These are phyloP conservation scores for Astrothelium subdiscretum DNA, from an alignment of 495 filamentous ascomycete species.

Conservation along the genomic window DNA sequence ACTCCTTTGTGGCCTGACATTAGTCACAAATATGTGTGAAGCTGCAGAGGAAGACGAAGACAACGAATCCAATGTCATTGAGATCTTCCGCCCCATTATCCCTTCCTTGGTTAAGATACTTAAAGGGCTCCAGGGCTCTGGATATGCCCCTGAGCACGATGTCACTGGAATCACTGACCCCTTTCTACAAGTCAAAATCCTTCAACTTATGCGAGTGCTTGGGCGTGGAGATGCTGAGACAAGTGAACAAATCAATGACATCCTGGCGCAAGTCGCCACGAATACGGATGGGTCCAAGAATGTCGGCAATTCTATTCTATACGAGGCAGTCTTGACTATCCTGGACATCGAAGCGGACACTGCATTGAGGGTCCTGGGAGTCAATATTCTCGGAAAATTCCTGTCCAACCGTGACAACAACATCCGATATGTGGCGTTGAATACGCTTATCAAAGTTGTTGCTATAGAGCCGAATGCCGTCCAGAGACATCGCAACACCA, in stretches of 20 bases:
- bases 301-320: constrained; percentile 93
- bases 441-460: constrained; percentile 95
- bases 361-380: constrained; percentile 81
- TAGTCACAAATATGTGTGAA: constrained; percentile 87
- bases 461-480: constrained; percentile 97
- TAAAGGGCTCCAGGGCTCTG: constrained; percentile 84
- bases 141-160: constrained; percentile 95
- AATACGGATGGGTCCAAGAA: constrained; percentile 98
- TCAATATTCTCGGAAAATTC: constrained; percentile 98
- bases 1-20: constrained; percentile 77
- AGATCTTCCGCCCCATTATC: constrained; percentile 71
- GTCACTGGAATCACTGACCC: constrained; percentile 97
- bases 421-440: constrained; percentile 94
- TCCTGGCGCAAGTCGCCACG: constrained; percentile 91
- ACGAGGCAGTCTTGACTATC: constrained; percentile 94
- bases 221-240: constrained; percentile 78
- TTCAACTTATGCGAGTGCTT: constrained; percentile 72
- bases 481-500: constrained; percentile 92
- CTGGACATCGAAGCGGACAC: constrained; percentile 97
- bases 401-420: constrained; percentile 97
- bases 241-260: constrained; percentile 97
- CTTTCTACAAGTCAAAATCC: constrained; percentile 95
- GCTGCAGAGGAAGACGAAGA: constrained; percentile 76
- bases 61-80: constrained; percentile 71
- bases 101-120: constrained; percentile 75